Conservation (phyloP, 2,329 filamentous ascomycete species). For the Teratosphaeria gauchensis region DNA sequence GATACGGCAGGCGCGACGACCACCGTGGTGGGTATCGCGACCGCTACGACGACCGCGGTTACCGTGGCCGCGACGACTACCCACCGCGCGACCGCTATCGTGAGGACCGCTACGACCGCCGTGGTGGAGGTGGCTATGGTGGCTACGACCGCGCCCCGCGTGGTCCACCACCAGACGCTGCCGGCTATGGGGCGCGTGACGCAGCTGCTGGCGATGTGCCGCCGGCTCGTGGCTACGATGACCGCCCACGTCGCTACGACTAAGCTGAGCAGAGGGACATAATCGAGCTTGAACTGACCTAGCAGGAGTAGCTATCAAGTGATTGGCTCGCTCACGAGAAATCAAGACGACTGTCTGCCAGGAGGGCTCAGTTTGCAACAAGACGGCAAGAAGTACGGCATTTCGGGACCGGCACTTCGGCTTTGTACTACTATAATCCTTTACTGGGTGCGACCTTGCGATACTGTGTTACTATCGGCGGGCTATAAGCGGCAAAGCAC, state of each 20-base stretch:
- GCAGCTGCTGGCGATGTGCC: constrained; percentile 9
- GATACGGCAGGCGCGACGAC: constrained; percentile 40
- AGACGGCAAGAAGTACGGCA: constrained; percentile 5
- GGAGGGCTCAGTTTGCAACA: constrained; percentile 6
- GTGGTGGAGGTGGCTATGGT: constrained; percentile 17
- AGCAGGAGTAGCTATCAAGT: constrained; percentile 13
- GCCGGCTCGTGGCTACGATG: constrained; percentile 24
- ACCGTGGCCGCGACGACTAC: constrained; percentile 48
- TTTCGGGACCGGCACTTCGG: constrained; percentile 9
- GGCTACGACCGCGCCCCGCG: constrained; percentile 24
- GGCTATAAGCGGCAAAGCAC: not conserved
- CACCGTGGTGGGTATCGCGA: constrained; percentile 40
- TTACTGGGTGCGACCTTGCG: constrained; percentile 23
- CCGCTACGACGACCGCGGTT: constrained; percentile 56
- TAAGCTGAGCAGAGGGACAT: constrained; percentile 10
- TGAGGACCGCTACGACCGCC: constrained; percentile 14
- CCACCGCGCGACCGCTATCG: constrained; percentile 26
- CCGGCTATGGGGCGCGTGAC: constrained; percentile 13
- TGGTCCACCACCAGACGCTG: constrained; percentile 18
- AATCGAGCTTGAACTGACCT: constrained; percentile 10
- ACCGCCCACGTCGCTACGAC: constrained; percentile 24
- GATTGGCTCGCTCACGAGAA: constrained; percentile 1
- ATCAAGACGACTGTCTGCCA: not conserved
- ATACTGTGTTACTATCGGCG: constrained; percentile 22
- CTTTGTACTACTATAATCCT: constrained; percentile 19